Base-by-base conservation (phyloP, 2,329 filamentous ascomycete species). In the Dothideomycetes sp. region DNA sequence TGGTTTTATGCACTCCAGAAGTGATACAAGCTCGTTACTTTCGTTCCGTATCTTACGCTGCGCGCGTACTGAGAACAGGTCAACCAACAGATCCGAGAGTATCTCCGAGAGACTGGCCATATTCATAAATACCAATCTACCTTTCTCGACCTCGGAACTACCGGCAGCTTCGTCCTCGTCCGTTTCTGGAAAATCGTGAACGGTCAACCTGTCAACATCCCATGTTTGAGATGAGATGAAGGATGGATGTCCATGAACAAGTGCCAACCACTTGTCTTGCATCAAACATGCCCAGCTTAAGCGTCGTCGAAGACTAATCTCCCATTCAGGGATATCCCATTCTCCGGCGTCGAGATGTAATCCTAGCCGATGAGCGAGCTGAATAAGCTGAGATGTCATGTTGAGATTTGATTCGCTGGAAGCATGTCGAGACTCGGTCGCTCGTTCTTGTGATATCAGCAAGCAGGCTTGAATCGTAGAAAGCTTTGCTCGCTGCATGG, bases 381-480 rank as follows among this genome's bases (percentile, higher is more conserved):
- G n/a, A n/a, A n/a, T n/a, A n/a, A n/a, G n/a, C n/a, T n/a, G n/a
- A n/a, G n/a, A n/a, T n/a, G n/a, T n/a, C n/a, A 55, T 12, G 64
- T 48, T 2, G 56, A 56, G 4, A 65, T 54, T 5, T 64, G 51
- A 27, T 64, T 56, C 15, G 56, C 54, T 1, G 58, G 61, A 23
- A 57, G 43, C 12, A 45, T 49, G 30, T 43, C 45, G 25, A 47
- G 56, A 36, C 58, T 55, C 7, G 56, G 56, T 25, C 56, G 51
- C 38, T 63, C 60, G 13, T 51, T 48, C 28, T n/a, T 57, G 54
- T 3, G 63, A 55, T 2, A 65, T 46, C 9, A 65, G 47, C 6
- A 64, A 44, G 2, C 58, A 59, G 13, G 60, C 61, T 47, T 64
- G 62, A 9, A 64, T 57, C 0, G 58, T 63, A 11, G 58, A 64